These are phyloP conservation scores for Proteromonas lacertae DNA, from an alignment of 352 stramenopile species.

Conservation along the genomic window DNA sequence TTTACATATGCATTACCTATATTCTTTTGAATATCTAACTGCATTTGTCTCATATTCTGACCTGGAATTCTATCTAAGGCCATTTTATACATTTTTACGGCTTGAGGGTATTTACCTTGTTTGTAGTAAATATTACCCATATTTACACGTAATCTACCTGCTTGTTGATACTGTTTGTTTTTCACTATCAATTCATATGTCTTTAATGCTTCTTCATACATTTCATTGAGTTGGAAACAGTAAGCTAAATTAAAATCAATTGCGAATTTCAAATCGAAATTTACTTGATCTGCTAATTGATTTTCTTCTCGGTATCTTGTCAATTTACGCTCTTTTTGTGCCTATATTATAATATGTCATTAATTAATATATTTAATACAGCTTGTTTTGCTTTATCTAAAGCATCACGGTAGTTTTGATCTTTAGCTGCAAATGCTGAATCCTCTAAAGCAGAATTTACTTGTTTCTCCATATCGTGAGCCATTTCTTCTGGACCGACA, in stretches of 20 bases:
- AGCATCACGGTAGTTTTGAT: constrained; percentile 30
- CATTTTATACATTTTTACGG: constrained; percentile 87
- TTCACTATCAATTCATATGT: constrained; percentile 69
- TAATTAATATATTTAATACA: constrained; percentile 1
- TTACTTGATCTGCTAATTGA: constrained; percentile 40
- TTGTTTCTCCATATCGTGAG: constrained; percentile 43
- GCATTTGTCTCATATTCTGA: constrained; percentile 36
- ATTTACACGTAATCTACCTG: constrained; percentile 53
- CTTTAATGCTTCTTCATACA: constrained; percentile 66
- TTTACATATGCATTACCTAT: constrained; percentile 69
- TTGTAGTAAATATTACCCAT: constrained; percentile 91
- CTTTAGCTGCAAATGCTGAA: constrained; percentile 27
- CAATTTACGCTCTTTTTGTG: constrained; percentile 34
- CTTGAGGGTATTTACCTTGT: constrained; percentile 56
- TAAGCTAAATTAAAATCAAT: constrained; percentile 71
- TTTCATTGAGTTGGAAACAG: constrained; percentile 56
- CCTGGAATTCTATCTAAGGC: constrained; percentile 71
- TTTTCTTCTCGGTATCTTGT: constrained; percentile 52
- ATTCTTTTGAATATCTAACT: constrained; percentile 78
- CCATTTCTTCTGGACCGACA: constrained; percentile 52
- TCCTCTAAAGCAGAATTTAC: constrained; percentile 62
- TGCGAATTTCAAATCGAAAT: constrained; percentile 63
- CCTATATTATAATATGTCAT: constrained; percentile 6
- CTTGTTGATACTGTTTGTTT: constrained; percentile 67
- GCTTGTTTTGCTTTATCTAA: constrained; percentile 38